Evolutionary conservation across 805 yeast species (phyloP), one percentile per base, ranked within the genome.

Genomic region (Monosporozyma solicola): DNA sequence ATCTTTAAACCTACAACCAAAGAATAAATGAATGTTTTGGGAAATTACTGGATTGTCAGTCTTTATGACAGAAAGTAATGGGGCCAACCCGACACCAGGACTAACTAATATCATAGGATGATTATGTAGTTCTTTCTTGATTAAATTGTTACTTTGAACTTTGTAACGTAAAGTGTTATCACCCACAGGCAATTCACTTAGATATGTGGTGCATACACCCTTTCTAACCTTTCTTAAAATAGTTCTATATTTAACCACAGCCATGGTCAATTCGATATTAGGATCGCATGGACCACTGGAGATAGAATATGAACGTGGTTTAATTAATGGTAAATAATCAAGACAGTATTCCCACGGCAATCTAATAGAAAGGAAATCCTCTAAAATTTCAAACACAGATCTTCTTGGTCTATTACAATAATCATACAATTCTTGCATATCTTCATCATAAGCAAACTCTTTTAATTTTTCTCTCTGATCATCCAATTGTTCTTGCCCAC

Each of bases 31-130:
- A 43, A 85, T 52, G 0, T 56, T 55, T 8, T 53, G 43, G 6
- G 60, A 58, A 4, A 57, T 39, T 8, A 31, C 41, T 7, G 37
- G 29, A 25, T 56, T 52, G 2, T 67, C 60, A 1, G 73, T 61
- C 45, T 79, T 79, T 13, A 92, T 75, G 43, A 91, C 62, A 1
- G 87, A 78, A 61, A 88, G 80, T 78, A 92, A 82, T 2, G 99
- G 99, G 0, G 99, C 99, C 10, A 94, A 74, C 2, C 99, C 99
- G 0, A 98, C 95, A 3, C 99, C 99, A 0, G 99, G 95, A 1
- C 92, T 85, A 3, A 92, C 76, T 78, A 92, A 73, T 3, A 94
- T 70, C 27, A 86, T 69, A 0, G 96, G 86, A 2, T 55, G 64
- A 3, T 63, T 56, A 65, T 46, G 68, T 64, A 41, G 48, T 9